Base-by-base conservation (phyloP, 2,329 filamentous ascomycete genomes). In the Fusarium proliferatum region DNA sequence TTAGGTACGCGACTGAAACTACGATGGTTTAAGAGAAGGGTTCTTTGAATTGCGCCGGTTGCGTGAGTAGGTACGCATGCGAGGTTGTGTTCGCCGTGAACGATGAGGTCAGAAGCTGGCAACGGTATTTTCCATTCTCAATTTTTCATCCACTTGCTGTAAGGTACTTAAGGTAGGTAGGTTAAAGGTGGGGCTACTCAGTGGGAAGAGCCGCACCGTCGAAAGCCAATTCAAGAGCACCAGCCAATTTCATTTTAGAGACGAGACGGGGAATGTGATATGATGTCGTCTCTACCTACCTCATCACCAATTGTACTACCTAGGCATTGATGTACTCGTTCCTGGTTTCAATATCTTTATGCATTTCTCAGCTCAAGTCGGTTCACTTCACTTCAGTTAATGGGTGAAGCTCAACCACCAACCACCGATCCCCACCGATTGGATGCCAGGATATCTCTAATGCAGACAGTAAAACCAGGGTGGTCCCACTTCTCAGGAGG, bases 51-150 rank as follows among this genome's bases (percentile, higher is more conserved):
- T 30, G 34, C 16, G 63, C 41, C n/a, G 57, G 55, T 46, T 60
- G 62, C 48, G 48, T 63, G 46, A 17, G 34, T 57, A 51, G 16
- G 42, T 58, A 53, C 23, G 21, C 57, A 23, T 34, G 15, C 28
- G 28, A 49, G 51, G 34, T 28, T 48, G 42, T 28, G 41, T 49
- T 36, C 26, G 23, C n/a, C 15, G 33, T 55, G 56, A 62, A 67
- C 53, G 61, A 73, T 73, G 71, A 73, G 71, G 71, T 73, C 70
- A 71, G 66, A 73, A 66, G 58, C 65, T 59, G 46, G 52, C 60
- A 51, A 64, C 21, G 36, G 34, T 59, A 48, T 58, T 65, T 43
- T 38, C 43, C 43, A 28, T 28, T 46, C 33, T 55, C 36, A 51
- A 49, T 17, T 58, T 58, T 51, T 39, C 62, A 61, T 64, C 71